Percentiles rank a stretch among this genome's conserved stretches.
Conservation (phyloP, 2,329 filamentous ascomycete species). For the Mycosphaerella arachidis region DNA sequence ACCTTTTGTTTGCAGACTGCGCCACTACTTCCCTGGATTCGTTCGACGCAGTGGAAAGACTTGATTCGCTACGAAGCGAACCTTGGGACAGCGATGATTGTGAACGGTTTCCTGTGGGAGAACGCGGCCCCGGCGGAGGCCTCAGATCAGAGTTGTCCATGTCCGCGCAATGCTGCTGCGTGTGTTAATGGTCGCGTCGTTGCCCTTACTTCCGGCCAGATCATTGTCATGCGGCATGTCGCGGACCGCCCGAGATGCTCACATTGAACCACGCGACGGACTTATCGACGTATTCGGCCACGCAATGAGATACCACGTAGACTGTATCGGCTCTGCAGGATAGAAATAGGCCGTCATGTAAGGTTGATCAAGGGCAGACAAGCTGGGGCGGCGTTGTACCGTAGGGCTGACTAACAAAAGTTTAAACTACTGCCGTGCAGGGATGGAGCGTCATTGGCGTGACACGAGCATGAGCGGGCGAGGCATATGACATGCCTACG, state of each 20-base stretch:
- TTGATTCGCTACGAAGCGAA: constrained; percentile 32
- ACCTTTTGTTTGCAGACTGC: constrained; percentile 34
- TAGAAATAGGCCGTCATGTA: background rate
- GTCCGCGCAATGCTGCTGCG: constrained; percentile 2
- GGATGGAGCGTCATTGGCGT: background rate
- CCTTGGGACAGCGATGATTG: constrained; percentile 32
- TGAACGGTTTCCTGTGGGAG: constrained; percentile 30
- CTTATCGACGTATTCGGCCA: background rate
- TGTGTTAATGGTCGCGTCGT: background rate
- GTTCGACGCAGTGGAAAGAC: constrained; percentile 33
- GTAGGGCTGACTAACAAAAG: background rate
- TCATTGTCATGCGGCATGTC: background rate
- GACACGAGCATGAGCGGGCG: background rate
- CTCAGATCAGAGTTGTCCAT: constrained; percentile 30
- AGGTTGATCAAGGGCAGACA: background rate
- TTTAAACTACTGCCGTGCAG: background rate
- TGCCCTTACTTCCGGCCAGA: background rate
- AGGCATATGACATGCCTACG: background rate
- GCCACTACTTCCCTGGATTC: constrained; percentile 36
- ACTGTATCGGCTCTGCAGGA: background rate
- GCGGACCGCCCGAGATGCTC: background rate
- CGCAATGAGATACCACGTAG: background rate
- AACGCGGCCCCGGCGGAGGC: constrained; percentile 30
- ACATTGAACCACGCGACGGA: background rate
- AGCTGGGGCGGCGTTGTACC: background rate